Base-by-base conservation (phyloP, 2,329 filamentous ascomycete genomes). In the Pestalotiopsis sp. region DNA sequence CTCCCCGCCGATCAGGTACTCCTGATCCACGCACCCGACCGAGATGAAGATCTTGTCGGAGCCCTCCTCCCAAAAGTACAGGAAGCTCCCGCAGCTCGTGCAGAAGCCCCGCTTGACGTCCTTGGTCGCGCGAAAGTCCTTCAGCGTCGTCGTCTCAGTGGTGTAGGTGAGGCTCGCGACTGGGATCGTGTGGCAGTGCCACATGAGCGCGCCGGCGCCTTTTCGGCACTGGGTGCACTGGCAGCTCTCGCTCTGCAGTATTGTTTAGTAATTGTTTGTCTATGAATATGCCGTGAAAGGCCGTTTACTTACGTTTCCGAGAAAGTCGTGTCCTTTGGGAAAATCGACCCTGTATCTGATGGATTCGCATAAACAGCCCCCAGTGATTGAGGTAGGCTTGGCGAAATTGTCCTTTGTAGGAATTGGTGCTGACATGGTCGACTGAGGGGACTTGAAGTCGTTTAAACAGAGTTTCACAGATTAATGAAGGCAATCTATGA, bases 161-260 rank as follows among this genome's bases (percentile, higher is more conserved):
- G 75, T 75, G 74, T 79, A 85, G 2, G 68, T 72, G 25, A 87
- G 74, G 57, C 78, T 75, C 2, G 67, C 69, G 70, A 75, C 66
- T 4, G 80, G 80, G 0, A 86, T 72, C 4, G 67, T 73, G 72
- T 87, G 81, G 63, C 80, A 76, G 67, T 79, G 76, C 70, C 82
- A 79, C 72, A 86, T 76, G 66, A 88, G 80, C 3, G 81, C 75
- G 65, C 85, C 86, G 7, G 84, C 84, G 69, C 83, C 81, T 68
- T 85, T 85, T 73, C 86, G 85, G 76, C 86, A 88, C 74, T 87
- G 86, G 6, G 83, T 84, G 78, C 86, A 88, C 72, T 88, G 85
- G 74, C 86, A 89, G 6, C 83, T 86, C 60, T 77, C 75, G 69
- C 80, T 79, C 83, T 85, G 62, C 66, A 57, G 20, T 13, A 31